Base-by-base conservation (phyloP, 805 yeast species). In the Wickerhamomyces bisporus region DNA sequence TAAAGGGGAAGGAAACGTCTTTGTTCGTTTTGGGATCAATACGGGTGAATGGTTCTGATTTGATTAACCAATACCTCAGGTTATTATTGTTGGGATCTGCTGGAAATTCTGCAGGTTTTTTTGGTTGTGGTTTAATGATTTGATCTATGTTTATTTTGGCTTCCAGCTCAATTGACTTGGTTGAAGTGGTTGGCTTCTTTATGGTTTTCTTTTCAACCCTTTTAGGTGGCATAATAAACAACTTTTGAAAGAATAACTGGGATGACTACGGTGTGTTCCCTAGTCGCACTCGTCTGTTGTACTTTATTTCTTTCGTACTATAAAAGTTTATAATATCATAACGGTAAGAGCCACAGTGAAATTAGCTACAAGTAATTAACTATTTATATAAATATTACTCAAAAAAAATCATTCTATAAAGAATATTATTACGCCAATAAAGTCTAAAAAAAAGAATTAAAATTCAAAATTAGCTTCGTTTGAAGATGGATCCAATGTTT, bases 11-110 rank as follows among this genome's bases (percentile, higher is more conserved):
- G 30, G 64, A 62, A 17, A 70, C 75, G 48, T 76, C 79, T 15
- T 56, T 54, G 2, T 74, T 75, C 0, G 71, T 52, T n/a, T 52
- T 55, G 8, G 73, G 62, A 35, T 71, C 79, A 10, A 73, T 54
- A 31, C 81, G 54, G 1, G 70, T 44, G 31, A 59, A 58, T 1
- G 81, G 81, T 52, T 77, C 82, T 2, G 79, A 71, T 47, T 76
- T 76, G 31, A 76, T 61, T 4, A 76, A 61, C 81, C 81, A 76
- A 50, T 64, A 72, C 31, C 71, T 52, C 8, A 51, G 49, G 20
- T 53, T 52, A 9, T 48, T 36, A 26, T 53, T 52, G 5, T 42
- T 21, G 1, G 50, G 25, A 30, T 64, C 65, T 3, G 39, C 45
- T 9, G 49, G 47, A 39, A 49, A 64, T 19, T 50, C 48, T 13